Conservation (phyloP, 192 early-diverging fungal species). For the Backusella liffmaniae region DNA sequence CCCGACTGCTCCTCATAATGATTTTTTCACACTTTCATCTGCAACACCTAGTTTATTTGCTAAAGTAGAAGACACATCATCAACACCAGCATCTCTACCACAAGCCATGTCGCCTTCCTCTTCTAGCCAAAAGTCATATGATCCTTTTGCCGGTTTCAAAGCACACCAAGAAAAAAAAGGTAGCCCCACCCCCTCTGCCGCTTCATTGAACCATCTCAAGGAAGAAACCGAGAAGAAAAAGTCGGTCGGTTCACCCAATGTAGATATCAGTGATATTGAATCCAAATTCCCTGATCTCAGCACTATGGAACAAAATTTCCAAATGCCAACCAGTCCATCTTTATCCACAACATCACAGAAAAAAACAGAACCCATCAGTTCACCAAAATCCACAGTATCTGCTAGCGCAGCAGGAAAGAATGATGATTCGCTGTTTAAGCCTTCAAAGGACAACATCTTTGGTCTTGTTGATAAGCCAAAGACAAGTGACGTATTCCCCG, state of each 20-base stretch:
- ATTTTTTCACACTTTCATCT: neutral
- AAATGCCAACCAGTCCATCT: conserved; percentile 12
- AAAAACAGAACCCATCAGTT: neutral
- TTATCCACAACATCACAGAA: neutral
- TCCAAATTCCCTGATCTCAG: conserved; percentile 37
- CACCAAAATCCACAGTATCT: neutral
- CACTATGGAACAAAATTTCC: conserved; percentile 35
- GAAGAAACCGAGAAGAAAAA: conserved; percentile 15
- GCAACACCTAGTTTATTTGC: conserved; percentile 3
- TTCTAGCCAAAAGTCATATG: neutral
- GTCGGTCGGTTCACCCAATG: neutral
- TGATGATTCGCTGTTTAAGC: neutral
- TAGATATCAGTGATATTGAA: conserved; percentile 38
- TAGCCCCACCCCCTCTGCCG: neutral
- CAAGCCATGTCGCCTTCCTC: neutral
- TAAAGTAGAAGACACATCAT: neutral
- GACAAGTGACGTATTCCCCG: neutral
- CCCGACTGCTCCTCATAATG: neutral
- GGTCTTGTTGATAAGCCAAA: neutral
- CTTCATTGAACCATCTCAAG: conserved; percentile 19
- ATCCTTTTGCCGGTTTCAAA: conserved; percentile 28
- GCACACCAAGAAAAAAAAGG: neutral
- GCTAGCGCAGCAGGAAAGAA: neutral
- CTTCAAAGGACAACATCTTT: neutral
- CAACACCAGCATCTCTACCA: neutral